Evolutionary conservation across 352 stramenopile species (phyloP).

Genomic region (Albugo laibachii): DNA sequence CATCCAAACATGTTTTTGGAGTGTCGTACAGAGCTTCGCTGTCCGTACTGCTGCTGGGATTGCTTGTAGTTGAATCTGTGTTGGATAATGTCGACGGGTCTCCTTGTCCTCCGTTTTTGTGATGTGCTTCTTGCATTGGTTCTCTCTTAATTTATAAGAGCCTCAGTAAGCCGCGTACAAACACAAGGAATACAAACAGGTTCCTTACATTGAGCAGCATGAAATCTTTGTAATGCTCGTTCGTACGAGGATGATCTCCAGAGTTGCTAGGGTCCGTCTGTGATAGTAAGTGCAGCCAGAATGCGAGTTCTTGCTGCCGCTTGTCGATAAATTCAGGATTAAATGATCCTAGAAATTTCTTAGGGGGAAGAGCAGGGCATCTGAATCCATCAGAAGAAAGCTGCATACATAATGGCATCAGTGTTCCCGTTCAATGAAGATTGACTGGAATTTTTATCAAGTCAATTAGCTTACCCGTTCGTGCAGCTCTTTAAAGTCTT

Average conservation of each 20-base stretch:
- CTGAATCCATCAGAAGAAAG: slow-evolving; percentile 52
- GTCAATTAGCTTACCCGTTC: slow-evolving; percentile 30
- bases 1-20: slow-evolving; percentile 75
- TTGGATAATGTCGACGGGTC: slow-evolving; percentile 5
- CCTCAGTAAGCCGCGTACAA: not conserved
- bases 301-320: slow-evolving; percentile 69
- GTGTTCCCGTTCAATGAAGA: not conserved
- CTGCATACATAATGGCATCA: slow-evolving; percentile 8
- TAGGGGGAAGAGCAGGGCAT: slow-evolving; percentile 58
- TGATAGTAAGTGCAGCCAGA: slow-evolving; percentile 72
- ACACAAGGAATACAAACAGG: not conserved
- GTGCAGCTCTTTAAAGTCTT: slow-evolving; percentile 79
- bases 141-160: slow-evolving; percentile 27
- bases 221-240: slow-evolving; percentile 61
- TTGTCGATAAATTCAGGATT: slow-evolving; percentile 84
- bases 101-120: slow-evolving; percentile 11
- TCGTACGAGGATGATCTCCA: slow-evolving; percentile 33
- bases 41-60: slow-evolving; percentile 11
- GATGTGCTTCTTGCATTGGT: slow-evolving; percentile 26
- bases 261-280: slow-evolving; percentile 33
- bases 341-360: slow-evolving; percentile 79
- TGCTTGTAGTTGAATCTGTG: slow-evolving; percentile 11
- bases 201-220: slow-evolving; percentile 46
- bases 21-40: slow-evolving; percentile 66
- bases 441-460: not conserved